Percentiles rank a stretch among this genome's conserved stretches.
These are phyloP conservation scores for Russula virescens DNA, from an alignment of 768 basidiomycete genomes.

Conservation along the genomic window DNA sequence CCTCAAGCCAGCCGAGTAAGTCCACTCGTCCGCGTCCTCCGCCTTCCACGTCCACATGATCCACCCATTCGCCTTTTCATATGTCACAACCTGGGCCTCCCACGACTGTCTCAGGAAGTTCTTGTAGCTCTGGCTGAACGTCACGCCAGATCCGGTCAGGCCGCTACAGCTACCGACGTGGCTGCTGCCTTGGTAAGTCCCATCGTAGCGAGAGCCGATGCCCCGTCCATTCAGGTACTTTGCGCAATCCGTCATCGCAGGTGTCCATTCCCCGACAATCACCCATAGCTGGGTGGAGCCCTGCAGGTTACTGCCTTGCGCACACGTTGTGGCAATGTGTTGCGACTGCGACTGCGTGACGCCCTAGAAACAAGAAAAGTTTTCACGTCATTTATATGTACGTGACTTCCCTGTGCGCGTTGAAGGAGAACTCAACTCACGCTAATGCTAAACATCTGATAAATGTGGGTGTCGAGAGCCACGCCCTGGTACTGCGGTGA, in stretches of 20 bases:
- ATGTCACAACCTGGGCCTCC: slow-evolving; percentile 69
- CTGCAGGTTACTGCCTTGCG: slow-evolving; percentile 39
- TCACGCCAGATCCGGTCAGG: slow-evolving; percentile 65
- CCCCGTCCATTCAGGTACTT: slow-evolving; percentile 84
- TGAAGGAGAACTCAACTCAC: slow-evolving; percentile 31
- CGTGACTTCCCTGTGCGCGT: too few species aligned
- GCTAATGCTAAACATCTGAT: slow-evolving; percentile 61
- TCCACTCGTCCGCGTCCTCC: slow-evolving; percentile 83
- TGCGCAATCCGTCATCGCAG: slow-evolving; percentile 71
- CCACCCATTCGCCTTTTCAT: slow-evolving; percentile 66
- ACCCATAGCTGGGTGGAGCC: slow-evolving; percentile 62
- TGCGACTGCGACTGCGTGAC: slow-evolving; percentile 44
- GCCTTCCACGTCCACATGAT: slow-evolving; percentile 83
- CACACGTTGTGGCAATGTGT: slow-evolving; percentile 61
- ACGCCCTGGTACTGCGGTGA: slow-evolving; percentile 55
- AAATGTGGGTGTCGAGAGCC: slow-evolving; percentile 74
- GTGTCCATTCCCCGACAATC: slow-evolving; percentile 85
- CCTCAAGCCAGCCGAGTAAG: slow-evolving; percentile 72
- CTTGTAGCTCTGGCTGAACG: slow-evolving; percentile 76
- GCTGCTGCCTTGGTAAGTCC: slow-evolving; percentile 45
- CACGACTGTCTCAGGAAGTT: slow-evolving; percentile 74
- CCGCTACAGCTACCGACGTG: slow-evolving; percentile 69
- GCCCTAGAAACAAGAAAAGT: slow-evolving; percentile 31
- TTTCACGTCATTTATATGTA: too few species aligned
- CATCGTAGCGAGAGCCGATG: slow-evolving; percentile 54